Evolutionary conservation across 106 monocot species (phyloP).

Genomic region (Acorus gramineus): DNA sequence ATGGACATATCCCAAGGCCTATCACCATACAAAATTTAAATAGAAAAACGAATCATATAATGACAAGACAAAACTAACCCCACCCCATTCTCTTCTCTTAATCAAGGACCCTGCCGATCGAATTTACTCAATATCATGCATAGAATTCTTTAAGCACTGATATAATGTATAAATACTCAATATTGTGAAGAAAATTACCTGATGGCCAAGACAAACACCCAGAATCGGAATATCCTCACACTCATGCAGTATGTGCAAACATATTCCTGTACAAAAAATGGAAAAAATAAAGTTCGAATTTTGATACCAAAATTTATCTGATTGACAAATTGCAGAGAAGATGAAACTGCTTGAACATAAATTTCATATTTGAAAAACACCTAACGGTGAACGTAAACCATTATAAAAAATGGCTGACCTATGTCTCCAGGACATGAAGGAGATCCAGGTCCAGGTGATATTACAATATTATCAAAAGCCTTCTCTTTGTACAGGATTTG

Average conservation of each 20-base stretch:
- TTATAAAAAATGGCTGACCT: constrained; percentile 22
- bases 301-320: not conserved
- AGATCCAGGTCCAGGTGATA: constrained; percentile 95
- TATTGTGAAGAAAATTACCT: constrained; percentile 24
- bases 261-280: constrained; percentile 43
- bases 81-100: too few species aligned
- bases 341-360: too few species aligned
- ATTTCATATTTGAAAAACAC: too few species aligned
- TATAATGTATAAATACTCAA: not conserved
- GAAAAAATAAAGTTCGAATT: not conserved
- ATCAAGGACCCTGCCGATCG: too few species aligned
- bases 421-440: constrained; percentile 63
- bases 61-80: not conserved
- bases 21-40: not conserved
- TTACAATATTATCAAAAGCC: constrained; percentile 93
- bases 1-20: constrained; percentile 91
- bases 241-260: constrained; percentile 53
- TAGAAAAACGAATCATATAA: constrained; percentile 1
- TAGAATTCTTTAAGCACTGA: not conserved
- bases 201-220: constrained; percentile 98
- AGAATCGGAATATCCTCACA: constrained; percentile 85
- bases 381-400: too few species aligned
- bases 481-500: constrained; percentile 42
- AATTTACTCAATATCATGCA: too few species aligned
- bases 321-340: too few species aligned